Base-by-base conservation (phyloP, 108 stramenopile genomes). In the Skeletonema marinoi region DNA sequence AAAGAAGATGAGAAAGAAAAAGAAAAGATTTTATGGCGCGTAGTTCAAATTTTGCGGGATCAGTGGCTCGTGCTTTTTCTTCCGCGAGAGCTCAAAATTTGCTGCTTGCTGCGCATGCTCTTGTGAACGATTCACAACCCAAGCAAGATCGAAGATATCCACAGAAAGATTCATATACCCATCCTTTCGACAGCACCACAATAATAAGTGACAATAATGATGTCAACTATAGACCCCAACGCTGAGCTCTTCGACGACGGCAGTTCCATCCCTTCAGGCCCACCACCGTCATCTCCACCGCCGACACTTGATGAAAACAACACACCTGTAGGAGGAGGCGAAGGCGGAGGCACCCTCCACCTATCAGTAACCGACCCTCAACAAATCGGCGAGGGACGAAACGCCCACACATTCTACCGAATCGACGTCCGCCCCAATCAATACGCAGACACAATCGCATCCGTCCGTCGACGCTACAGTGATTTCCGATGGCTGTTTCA, bases 401-500 rank as follows among this genome's bases (percentile, higher is more conserved):
- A 78, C 79, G 72, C 65, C 35, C 84, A 83, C 76, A 90, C 91
- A 10, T 80, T 76, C 60, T 93, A 93, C 59, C 68, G 86, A 38
- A 88, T 93, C 17, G 77, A 83, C 48, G 86, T 87, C 10, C 70
- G 67, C 4, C 83, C 79, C 31, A 50, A 66, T 7, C 46, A 68
- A 31, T 78, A 78, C 61, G 67, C 71, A 29, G 91, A 88, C 56
- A 85, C 87, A 70, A 80, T 85, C 44, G 73, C 81, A 2, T 73
- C 78, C 42, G 83, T 89, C 19, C 87, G 90, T 50, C 89, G 96
- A 38, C 93, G 97, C 1, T 98, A 96, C 87, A 82, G 79, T 68
- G 97, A 98, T 77, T 98, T 98, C 82, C 90, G 88, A 59, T 98
- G 98, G 98, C 87, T 98, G 32, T 89, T 88, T 62, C 68, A 91